phyloP scores from a whole-genome alignment of 2,329 filamentous ascomycete genomes.

The Sarocladiaceae sp. region DNA sequence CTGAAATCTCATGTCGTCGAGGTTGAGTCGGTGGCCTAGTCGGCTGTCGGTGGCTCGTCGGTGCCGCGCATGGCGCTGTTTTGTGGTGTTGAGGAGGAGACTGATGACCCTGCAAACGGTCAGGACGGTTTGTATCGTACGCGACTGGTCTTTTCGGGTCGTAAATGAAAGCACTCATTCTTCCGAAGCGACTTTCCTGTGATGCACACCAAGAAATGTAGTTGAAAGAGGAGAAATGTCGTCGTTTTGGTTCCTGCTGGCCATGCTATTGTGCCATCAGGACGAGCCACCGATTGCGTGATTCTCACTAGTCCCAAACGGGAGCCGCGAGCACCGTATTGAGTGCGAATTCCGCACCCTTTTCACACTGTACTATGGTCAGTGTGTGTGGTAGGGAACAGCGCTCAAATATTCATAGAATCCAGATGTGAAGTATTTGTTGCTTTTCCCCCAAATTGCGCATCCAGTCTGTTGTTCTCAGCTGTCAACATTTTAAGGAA shows the following conservation, averaged over 20 bases:
- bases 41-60: conserved; percentile 7
- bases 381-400: no score
- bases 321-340: not conserved
- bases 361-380: not conserved
- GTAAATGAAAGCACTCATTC: not conserved
- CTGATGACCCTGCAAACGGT: not conserved
- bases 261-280: not conserved
- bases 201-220: conserved; percentile 1
- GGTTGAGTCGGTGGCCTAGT: not conserved
- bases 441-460: no score
- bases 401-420: no score
- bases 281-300: conserved; percentile 6
- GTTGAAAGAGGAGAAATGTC: conserved; percentile 9
- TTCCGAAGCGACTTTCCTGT: not conserved
- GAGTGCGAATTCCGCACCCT: not conserved
- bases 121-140: not conserved
- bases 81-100: not conserved
- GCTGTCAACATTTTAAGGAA: no score
- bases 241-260: not conserved
- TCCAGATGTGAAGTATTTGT: no score
- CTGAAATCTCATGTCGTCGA: not conserved
- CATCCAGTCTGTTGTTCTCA: no score
- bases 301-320: not conserved
- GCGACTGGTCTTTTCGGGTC: not conserved
- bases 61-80: not conserved